Percentiles rank a stretch among this genome's conserved stretches.
phyloP scores from a whole-genome alignment of 306 rosid genomes.

The Bauhinia variegata region DNA sequence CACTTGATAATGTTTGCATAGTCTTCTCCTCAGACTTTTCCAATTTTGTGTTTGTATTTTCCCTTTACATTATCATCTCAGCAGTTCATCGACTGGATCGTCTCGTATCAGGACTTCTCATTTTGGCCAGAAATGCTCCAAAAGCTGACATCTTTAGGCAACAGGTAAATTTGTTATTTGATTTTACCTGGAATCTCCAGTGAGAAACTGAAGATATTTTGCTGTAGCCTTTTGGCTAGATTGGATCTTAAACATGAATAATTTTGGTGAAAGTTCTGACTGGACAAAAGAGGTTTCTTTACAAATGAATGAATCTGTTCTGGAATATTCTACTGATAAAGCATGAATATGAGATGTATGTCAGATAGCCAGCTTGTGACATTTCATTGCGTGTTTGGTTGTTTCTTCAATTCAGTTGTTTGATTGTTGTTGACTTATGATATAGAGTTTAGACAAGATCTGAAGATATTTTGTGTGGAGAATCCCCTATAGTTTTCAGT shows the following conservation, averaged over 20 bases:
- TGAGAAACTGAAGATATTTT: not conserved
- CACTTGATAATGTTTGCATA: conserved; percentile 20
- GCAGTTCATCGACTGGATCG: conserved; percentile 95
- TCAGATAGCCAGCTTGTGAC: no score
- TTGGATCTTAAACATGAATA: not conserved
- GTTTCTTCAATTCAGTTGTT: no score
- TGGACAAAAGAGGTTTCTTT: not conserved
- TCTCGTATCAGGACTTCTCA: conserved; percentile 94
- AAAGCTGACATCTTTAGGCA: conserved; percentile 88
- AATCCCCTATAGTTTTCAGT: no score
- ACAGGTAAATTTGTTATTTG: conserved; percentile 51
- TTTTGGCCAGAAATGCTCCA: conserved; percentile 84
- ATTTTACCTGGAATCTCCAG: not conserved
- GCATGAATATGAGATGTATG: no score
- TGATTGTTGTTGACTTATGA: no score
- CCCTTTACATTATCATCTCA: conserved; percentile 66
- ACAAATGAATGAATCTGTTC: no score
- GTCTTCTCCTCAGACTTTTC: conserved; percentile 13
- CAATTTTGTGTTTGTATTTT: conserved; percentile 35
- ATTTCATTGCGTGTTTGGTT: no score
- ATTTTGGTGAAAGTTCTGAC: not conserved
- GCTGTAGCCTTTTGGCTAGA: not conserved
- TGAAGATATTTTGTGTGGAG: no score
- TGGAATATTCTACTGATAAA: no score
- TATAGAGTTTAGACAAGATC: no score